These are phyloP conservation scores for Leishmania turanica DNA, from an alignment of 208 protist genomes.

Conservation along the genomic window DNA sequence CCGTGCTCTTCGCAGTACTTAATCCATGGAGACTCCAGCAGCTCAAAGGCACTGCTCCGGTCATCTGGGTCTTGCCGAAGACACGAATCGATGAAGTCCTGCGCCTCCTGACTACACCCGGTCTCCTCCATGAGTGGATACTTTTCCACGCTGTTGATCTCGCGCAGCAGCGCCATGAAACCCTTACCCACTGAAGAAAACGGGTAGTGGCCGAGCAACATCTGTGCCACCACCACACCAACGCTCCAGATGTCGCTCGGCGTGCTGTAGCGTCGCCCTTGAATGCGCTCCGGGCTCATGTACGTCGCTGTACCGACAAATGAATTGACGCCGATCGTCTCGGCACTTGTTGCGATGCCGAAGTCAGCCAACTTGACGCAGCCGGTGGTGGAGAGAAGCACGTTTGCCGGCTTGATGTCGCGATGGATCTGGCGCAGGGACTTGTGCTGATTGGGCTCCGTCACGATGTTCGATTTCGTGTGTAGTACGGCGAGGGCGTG, in stretches of 20 bases:
- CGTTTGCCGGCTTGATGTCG: constrained; percentile 89
- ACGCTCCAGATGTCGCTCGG: constrained; percentile 91
- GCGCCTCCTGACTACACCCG: constrained; percentile 60
- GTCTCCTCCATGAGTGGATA: constrained; percentile 41
- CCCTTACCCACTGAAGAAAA: constrained; percentile 58
- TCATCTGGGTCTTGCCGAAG: constrained; percentile 66
- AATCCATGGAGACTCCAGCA: constrained; percentile 79
- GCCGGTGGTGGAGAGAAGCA: constrained; percentile 82
- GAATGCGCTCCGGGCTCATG: constrained; percentile 90
- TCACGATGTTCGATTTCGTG: constrained; percentile 84
- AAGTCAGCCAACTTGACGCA: constrained; percentile 87
- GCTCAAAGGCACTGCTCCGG: constrained; percentile 58
- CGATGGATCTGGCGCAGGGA: constrained; percentile 83
- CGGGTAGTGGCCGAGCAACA: constrained; percentile 76
- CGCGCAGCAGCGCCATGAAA: constrained; percentile 81
- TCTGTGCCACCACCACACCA: constrained; percentile 73
- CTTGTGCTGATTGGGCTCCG: constrained; percentile 68
- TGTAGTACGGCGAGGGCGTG: constrained; percentile 86
- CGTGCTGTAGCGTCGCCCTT: constrained; percentile 73
- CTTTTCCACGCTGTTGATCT: constrained; percentile 73
- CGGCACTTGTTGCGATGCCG: constrained; percentile 81
- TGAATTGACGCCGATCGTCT: constrained; percentile 83
- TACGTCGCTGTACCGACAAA: constrained; percentile 90
- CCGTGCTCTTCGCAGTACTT: constrained; percentile 58
- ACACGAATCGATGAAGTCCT: constrained; percentile 77